A percentile compares a stretch with the other conserved stretches of the same genome.
phyloP scores from a whole-genome alignment of 176 grass and related monocot genomes.

The Dactylis glomerata region DNA sequence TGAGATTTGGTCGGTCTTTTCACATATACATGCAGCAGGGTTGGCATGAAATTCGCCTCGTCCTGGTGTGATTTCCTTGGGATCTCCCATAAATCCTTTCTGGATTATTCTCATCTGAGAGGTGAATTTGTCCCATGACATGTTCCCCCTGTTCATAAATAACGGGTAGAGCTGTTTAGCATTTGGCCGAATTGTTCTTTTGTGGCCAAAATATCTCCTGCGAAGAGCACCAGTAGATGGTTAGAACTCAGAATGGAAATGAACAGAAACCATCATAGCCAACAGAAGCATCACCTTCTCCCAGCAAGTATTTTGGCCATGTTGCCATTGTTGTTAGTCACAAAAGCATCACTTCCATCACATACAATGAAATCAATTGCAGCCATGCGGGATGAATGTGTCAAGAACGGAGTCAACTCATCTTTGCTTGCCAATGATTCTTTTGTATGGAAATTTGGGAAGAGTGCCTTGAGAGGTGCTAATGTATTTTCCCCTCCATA shows the following conservation, averaged over 20 bases:
- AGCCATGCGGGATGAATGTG: constrained; percentile 78
- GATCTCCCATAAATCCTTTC: constrained; percentile 82
- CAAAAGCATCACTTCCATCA: constrained; percentile 92
- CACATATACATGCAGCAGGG: constrained; percentile 71
- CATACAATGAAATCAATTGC: constrained; percentile 94
- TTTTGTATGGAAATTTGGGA: constrained; percentile 91
- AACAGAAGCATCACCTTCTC: constrained; percentile 51
- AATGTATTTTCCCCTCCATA: constrained; percentile 80
- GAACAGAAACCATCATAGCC: neutral
- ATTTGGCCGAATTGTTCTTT: constrained; percentile 81
- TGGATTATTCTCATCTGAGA: constrained; percentile 51
- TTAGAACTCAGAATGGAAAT: constrained; percentile 5
- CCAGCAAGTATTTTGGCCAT: constrained; percentile 86
- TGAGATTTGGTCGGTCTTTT: constrained; percentile 11
- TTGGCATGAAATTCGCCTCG: constrained; percentile 83
- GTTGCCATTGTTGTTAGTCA: constrained; percentile 85
- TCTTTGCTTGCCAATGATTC: constrained; percentile 66
- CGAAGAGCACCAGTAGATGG: neutral
- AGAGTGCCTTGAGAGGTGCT: constrained; percentile 65
- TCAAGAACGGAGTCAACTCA: constrained; percentile 60
- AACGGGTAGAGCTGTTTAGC: constrained; percentile 78
- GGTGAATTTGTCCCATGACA: constrained; percentile 75
- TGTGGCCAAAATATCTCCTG: constrained; percentile 92
- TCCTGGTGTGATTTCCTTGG: constrained; percentile 65
- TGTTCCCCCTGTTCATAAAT: constrained; percentile 54